Evolutionary conservation across 1,139 yeast species (phyloP), one percentile per base, ranked within the genome.

Genomic region (Nakaseomyces sp.): DNA sequence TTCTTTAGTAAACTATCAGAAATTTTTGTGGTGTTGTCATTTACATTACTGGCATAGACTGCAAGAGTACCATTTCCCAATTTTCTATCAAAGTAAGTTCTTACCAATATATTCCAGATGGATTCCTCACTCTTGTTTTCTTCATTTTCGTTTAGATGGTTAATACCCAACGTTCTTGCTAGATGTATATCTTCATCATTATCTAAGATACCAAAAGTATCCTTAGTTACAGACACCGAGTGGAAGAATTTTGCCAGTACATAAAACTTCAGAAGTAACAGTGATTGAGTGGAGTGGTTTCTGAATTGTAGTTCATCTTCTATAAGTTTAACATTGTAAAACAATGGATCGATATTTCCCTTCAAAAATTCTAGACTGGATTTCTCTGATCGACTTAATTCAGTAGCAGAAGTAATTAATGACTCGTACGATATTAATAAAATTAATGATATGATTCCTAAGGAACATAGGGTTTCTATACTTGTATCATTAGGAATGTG

Each of bases 131-230:
- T 4, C 4, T 35, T 22, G 18, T 12, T 18, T 5, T 12, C 28
- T 8, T 20, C 26, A 4, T 13, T 20, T 6, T 35, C 18, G 4
- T n/a, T 10, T 5, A 20, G 28, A 22, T 35, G 26, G 28, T 35
- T 35, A 5, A 35, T 35, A 4, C 38, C 17, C 17, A 35, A 15
- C 8, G 10, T 12, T 22, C 12, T 20, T 4, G 38, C 38, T 6
- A 35, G 28, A 7, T 35, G 28, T 12, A 35, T 35, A 35, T 35
- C 38, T 20, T 35, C 38, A 22, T 35, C 38, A 20, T 20, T 20
- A 20, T 35, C 38, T 5, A 20, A 8, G 5, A 7, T 4, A 20
- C 18, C 18, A 8, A 22, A 20, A 5, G 10, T 35, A 20, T 16
- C 8, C 17, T 22, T 8, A 12, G 18, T 13, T 1, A 35, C 18